A percentile compares a stretch with the other conserved stretches of the same genome.
Evolutionary conservation across 2,329 filamentous ascomycete species (phyloP).

Genomic region (Neopestalotiopsis sp.): DNA sequence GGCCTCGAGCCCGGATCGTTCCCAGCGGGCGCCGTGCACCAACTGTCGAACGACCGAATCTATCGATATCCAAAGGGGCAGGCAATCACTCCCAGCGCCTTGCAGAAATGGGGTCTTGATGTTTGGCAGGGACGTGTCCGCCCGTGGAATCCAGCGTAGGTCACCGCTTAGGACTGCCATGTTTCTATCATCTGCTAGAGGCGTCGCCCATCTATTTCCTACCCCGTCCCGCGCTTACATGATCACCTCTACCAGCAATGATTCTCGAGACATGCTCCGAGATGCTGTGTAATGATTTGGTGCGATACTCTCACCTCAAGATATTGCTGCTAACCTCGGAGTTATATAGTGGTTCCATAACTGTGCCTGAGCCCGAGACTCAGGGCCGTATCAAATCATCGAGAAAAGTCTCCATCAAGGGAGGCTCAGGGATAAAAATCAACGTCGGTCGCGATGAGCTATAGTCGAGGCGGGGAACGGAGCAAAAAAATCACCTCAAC

Average conservation of each 20-base stretch:
- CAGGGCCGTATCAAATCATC: conserved; percentile 31
- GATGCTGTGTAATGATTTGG: no score
- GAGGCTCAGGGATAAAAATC: conserved; percentile 34
- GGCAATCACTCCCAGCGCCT: conserved; percentile 31
- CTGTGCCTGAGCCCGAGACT: conserved; percentile 30
- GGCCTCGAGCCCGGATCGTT: conserved; percentile 36
- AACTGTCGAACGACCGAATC: conserved; percentile 40
- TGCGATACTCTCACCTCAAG: no score
- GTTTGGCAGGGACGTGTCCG: conserved; percentile 43
- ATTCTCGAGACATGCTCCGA: background rate
- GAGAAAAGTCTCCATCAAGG: conserved; percentile 29
- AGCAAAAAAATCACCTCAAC: no score
- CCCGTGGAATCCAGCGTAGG: conserved; percentile 38
- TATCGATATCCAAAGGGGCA: conserved; percentile 42
- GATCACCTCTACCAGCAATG: no score
- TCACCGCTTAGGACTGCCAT: background rate
- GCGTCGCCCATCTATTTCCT: background rate
- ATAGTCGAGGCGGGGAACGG: background rate
- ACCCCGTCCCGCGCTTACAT: background rate
- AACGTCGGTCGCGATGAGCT: conserved; percentile 34
- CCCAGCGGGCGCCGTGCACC: conserved; percentile 42
- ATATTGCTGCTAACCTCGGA: no score
- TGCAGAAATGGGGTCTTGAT: conserved; percentile 43
- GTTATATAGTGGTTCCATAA: conserved; percentile 26
- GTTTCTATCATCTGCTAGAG: background rate